Base-by-base conservation (phyloP, 2,329 filamentous ascomycete genomes). In the Hymenoscyphus occultus region DNA sequence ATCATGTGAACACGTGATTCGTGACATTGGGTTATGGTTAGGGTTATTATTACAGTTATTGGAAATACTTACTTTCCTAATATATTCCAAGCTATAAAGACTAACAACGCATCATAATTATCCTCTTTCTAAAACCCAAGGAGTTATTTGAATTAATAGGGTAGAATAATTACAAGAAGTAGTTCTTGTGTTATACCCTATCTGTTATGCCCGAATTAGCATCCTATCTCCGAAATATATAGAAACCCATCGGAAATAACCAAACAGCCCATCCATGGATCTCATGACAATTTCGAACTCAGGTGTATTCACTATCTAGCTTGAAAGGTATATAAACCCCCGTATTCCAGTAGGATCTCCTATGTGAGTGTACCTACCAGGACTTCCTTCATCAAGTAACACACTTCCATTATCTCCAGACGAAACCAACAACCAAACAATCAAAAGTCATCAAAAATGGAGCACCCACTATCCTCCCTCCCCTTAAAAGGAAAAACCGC, bases 401-500 rank as follows among this genome's bases (percentile, higher is more conserved):
- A n/a, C n/a, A 19, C n/a, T 16, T n/a, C n/a, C n/a, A n/a, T n/a
- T 45, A 13, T 5, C 14, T 7, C 7, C 7, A 6, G 22, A 54
- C 48, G 12, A 9, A 51, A 51, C 1, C 12, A 10, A 12, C 42
- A 48, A 22, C 5, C 6, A 6, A 35, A 35, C 35, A 35, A 9
- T 10, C 35, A 2, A 35, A 35, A 2, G 2, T 7, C 35, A 35
- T 4, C 35, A 35, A 35, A 28, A 35, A 35, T 35, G 35, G 35
- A 35, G 1, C 35, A 6, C 5, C 9, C 35, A 35, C 5, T 10
- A 35, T 35, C 45, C 42, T 28, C 10, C 22, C 19, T 28, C 7
- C 48, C 48, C 48, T 22, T 28, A 2, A 12, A 61, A 62, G 67
- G 40, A 64, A 69, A 62, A 39, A 64, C 56, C 6, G 68, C 66